Percentiles rank a stretch among this genome's conserved stretches.
Conservation (phyloP, 1,139 yeast genomes). For the Neolecta irregularis region DNA sequence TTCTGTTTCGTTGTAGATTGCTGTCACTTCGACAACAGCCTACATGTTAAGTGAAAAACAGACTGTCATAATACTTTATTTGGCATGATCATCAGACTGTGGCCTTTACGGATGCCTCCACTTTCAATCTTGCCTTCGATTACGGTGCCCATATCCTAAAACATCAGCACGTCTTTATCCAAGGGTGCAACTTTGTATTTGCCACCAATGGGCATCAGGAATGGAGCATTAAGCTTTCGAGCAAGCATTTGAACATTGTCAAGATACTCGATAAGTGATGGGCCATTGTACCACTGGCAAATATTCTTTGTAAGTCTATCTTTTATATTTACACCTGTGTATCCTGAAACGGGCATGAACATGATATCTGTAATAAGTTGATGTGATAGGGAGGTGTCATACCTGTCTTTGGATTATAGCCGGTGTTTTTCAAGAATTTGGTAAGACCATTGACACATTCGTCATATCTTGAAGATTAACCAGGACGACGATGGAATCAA, state of each 20-base stretch:
- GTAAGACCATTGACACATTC: conserved; percentile 82
- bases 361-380: conserved; percentile 53
- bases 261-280: conserved; percentile 75
- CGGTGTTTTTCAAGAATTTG: conserved; percentile 57
- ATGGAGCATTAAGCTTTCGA: conserved; percentile 84
- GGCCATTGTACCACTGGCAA: conserved; percentile 92
- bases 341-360: conserved; percentile 96
- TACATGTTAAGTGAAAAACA: not conserved
- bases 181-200: conserved; percentile 58
- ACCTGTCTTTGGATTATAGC: conserved; percentile 34
- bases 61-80: conserved; percentile 32
- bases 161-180: not conserved
- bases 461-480: conserved; percentile 44
- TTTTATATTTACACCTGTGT: conserved; percentile 91
- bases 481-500: not conserved
- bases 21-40: conserved; percentile 60
- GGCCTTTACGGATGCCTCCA: conserved; percentile 77
- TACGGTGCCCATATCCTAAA: conserved; percentile 57
- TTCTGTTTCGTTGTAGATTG: conserved; percentile 88
- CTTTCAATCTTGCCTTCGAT: conserved; percentile 97
- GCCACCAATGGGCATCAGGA: conserved; percentile 89
- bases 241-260: conserved; percentile 68
- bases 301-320: conserved; percentile 55
- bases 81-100: conserved; percentile 75
- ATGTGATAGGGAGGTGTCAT: conserved; percentile 17